Base-by-base conservation (phyloP, 2,329 filamentous ascomycete genomes). In the Verticillium dahliae region DNA sequence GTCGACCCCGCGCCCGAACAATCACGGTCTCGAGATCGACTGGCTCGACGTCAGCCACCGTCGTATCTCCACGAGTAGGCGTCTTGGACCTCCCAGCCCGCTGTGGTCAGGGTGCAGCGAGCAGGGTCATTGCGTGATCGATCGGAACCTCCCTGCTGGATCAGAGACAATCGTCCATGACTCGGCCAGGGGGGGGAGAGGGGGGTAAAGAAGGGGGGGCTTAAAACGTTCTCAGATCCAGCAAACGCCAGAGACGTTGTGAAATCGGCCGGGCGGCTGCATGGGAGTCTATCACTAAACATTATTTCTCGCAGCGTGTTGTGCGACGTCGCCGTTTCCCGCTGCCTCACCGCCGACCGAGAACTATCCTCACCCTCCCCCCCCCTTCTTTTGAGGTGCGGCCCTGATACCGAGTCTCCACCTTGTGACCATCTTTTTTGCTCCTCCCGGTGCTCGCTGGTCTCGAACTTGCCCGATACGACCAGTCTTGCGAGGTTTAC, bases 131-230 rank as follows among this genome's bases (percentile, higher is more conserved):
- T 41, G 38, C 57, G 38, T 39, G 57, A 58, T 58, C 57, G 57
- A 58, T 58, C 57, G 57, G 38, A 50, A 31, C 15, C 27, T 18
- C 39, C 39, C 57, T 58, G 57, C 57, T 34, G 57, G 57, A 58
- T 58, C 57, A 58, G 57, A 58, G 57, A 58, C 57, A 58, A 33
- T 41, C 38, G 14, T 50, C 38, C 38, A 31, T 18, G 18, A 38
- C 38, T 34, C 57, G 22, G 22, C 27, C 33, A 35, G n/a, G 18
- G 9, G 13, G 6, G 6, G 6, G 6, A n/a, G 27, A 4, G 27
- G 27, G 27, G 27, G 27, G 27, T 22, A 22, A 22, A 5, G 27
- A 5, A 5, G 27, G 27, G 27, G 27, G 27, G 27, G 27, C 27
- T 31, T 31, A 31, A 31, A 31, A 31, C 27, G 11, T 41, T 15